Conservation (phyloP, 139 green algal species). For the Pleodorina starrii region DNA sequence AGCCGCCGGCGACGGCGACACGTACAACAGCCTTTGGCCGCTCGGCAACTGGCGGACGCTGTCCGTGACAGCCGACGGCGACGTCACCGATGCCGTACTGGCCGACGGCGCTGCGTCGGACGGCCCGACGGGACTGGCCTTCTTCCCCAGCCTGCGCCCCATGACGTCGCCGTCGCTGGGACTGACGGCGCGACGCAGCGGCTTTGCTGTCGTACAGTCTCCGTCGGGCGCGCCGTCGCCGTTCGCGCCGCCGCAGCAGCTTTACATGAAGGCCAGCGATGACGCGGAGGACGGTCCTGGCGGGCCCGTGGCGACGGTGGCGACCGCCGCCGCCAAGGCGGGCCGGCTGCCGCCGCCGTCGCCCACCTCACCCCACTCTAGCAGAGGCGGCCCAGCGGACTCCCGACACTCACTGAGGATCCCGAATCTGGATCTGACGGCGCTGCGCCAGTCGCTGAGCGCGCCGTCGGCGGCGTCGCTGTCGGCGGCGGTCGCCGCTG, state of each 20-base stretch:
- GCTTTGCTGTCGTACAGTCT: not conserved
- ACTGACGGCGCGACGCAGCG: not conserved
- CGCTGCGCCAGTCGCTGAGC: not conserved
- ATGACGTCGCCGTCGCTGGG: not conserved
- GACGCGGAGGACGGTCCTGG: not conserved
- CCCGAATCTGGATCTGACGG: not conserved
- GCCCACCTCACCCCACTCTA: not conserved
- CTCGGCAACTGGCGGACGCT: not conserved
- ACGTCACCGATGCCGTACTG: not conserved
- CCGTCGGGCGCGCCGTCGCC: not conserved
- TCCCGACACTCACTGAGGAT: not conserved
- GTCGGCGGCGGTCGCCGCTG: not conserved
- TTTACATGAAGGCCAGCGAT: not conserved
- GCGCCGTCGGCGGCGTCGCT: not conserved
- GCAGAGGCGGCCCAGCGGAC: not conserved
- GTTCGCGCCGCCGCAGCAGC: slow-evolving; percentile 32
- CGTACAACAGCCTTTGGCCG: not conserved
- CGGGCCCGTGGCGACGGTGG: not conserved
- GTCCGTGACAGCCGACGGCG: not conserved
- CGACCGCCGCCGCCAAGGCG: slow-evolving; percentile 15
- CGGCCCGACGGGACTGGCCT: no score
- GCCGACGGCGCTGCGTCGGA: not conserved
- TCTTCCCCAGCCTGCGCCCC: not conserved
- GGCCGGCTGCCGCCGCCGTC: not conserved
- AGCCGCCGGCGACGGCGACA: not conserved